Percentiles rank a stretch among this genome's conserved stretches.
Conservation (phyloP, 306 rosid species). For the Trichosanthes truncata region DNA sequence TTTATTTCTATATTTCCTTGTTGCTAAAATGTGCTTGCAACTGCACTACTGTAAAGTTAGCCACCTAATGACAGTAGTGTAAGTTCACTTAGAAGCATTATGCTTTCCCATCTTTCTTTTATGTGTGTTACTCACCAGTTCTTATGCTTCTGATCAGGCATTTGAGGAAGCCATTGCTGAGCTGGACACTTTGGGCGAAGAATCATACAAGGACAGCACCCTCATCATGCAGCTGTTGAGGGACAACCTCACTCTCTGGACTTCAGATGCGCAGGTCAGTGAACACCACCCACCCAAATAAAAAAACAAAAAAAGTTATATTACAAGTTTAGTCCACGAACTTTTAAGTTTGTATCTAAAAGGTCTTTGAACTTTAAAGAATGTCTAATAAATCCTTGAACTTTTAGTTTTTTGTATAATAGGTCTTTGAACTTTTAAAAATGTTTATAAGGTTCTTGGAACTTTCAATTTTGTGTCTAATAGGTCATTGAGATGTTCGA, state of each 20-base stretch:
- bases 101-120: background rate
- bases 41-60: background rate
- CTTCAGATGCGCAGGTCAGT: slow-evolving; percentile 55
- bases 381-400: no score
- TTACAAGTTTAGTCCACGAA: background rate
- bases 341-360: no score
- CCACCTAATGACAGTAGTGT: background rate
- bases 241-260: slow-evolving; percentile 37
- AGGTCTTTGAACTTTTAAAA: no score
- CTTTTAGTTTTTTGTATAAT: no score
- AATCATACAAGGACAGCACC: slow-evolving; percentile 36
- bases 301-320: background rate
- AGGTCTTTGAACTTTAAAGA: no score
- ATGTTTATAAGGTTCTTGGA: no score
- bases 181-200: slow-evolving; percentile 32
- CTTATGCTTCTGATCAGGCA: slow-evolving; percentile 12
- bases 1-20: background rate
- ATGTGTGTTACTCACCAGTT: background rate
- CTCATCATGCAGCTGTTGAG: slow-evolving; percentile 35
- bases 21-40: background rate
- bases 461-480: no score
- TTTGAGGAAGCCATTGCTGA: slow-evolving; percentile 35
- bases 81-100: background rate
- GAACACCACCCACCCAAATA: background rate
- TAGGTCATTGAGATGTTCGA: no score